Base-by-base conservation (phyloP, 345 rosid species). In the Brassica napus region DNA sequence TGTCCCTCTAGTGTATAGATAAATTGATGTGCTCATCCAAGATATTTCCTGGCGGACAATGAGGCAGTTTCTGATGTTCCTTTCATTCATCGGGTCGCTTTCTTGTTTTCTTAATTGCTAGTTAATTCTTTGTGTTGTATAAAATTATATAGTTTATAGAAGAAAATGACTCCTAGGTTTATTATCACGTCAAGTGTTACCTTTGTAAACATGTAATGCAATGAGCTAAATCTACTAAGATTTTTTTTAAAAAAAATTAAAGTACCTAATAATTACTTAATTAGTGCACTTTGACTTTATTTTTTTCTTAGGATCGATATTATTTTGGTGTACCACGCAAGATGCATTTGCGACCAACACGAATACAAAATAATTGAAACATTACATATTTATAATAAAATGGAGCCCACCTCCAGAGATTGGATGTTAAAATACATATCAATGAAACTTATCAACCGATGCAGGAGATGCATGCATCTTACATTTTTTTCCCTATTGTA, bases 391-490 rank as follows among this genome's bases (percentile, higher is more conserved):
- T 34, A 23, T 9, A 35, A 32, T 37, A 64, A 49, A 39, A 52
- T 71, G 75, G 75, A 71, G 18, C 76, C 71, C 16, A 63, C 75
- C 18, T 71, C 4, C 9, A 2, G 18, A 37, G n/a, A 32, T 24
- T 71, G 23, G 12, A 52, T n/a, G 26, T 5, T 54, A 67, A 49
- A 60, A 42, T 11, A 16, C 44, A 49, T 49, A 69, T 44, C 24
- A 34, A 2, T 34, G 16, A 62, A 70, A 63, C 3, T 65, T 65
- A 66, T 35, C 39, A 72, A 66, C 77, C 39, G 67, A 66, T 39
- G 54, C 39, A 58, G 62, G 68, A 60, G 62, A 72, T 67, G 57
- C 82, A 73, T 79, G 77, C 69, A 31, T 72, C 44, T 67, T 72
- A 72, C 69, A 72, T 44, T 44, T 60, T 57, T 59, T 64, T 21